phyloP scores from a whole-genome alignment of 257 asterid species.

The Penstemon barbatus region DNA sequence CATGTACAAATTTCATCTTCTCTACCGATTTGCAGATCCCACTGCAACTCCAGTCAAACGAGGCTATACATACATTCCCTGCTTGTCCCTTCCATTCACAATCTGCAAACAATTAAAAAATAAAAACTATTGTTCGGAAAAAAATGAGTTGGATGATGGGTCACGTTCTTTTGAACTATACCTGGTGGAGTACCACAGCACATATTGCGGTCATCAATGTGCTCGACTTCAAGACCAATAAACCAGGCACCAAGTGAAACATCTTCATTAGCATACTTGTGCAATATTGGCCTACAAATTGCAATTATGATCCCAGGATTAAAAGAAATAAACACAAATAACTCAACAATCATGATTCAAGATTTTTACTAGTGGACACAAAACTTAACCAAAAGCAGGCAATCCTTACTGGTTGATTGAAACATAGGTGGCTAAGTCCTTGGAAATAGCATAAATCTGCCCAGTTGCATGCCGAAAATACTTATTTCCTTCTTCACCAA shows the following conservation, averaged over 20 bases:
- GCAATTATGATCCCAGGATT: slow-evolving; percentile 17
- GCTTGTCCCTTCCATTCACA: slow-evolving; percentile 69
- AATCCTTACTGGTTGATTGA: slow-evolving; percentile 84
- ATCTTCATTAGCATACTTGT: slow-evolving; percentile 67
- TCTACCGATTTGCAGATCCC: slow-evolving; percentile 64
- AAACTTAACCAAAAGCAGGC: not conserved
- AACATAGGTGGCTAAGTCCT: slow-evolving; percentile 93
- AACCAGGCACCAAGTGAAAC: slow-evolving; percentile 65
- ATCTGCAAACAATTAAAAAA: slow-evolving; percentile 32
- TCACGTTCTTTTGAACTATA: slow-evolving; percentile 7
- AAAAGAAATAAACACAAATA: no score
- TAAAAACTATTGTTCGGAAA: not conserved
- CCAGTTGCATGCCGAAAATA: slow-evolving; percentile 98
- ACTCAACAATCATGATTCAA: no score
- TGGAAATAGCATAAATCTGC: slow-evolving; percentile 92
- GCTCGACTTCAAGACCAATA: slow-evolving; percentile 68
- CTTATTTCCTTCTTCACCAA: slow-evolving; percentile 95
- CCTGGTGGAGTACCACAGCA: slow-evolving; percentile 74
- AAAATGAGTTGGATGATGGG: no score
- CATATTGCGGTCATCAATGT: slow-evolving; percentile 62
- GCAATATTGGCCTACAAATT: slow-evolving; percentile 67
- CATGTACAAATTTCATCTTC: slow-evolving; percentile 48
- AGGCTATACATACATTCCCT: slow-evolving; percentile 59
- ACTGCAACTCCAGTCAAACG: slow-evolving; percentile 70
- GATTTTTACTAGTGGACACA: no score